Base-by-base conservation (phyloP, 2,329 filamentous ascomycete species). In the Aspergillus viridinutans region DNA sequence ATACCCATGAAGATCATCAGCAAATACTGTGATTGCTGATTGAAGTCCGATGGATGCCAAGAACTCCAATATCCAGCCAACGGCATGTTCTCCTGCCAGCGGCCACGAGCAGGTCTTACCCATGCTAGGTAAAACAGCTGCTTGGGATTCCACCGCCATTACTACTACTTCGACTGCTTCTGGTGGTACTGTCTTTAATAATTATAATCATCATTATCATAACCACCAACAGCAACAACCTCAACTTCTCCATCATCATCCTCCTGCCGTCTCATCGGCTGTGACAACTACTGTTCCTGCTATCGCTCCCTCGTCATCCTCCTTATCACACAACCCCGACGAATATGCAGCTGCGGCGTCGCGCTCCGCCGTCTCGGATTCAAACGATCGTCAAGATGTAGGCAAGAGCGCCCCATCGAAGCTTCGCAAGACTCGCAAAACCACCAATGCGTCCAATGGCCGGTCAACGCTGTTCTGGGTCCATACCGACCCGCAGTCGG, bases 391-490 rank as follows among this genome's bases (percentile, higher is more conserved):
- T 35, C 57, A 58, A 48, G 52, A 58, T 57, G 53, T 50, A 53
- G 60, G 57, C 49, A 62, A 60, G 43, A 64, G 66, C 57, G 63
- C 64, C 17, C 42, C 64, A 23, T 61, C 69, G 12, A 73, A 73
- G 54, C 55, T 69, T 20, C 72, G 71, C 63, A 73, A 72, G 54
- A 60, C 69, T 54, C 72, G 70, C 53, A 74, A 72, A 57, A 54
- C 61, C 45, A 65, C 61, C 57, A 68, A 68, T 66, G 66, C 63
- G 1, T 53, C 66, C 6, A 54, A 58, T 26, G 67, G 66, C 32
- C 68, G 67, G 52, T 73, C 72, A n/a, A 72, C 73, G 10, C 54
- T 75, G 50, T 75, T 75, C 60, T 75, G 73, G 73, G 73, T 75
- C 55, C 65, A 75, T 64, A 71, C 68, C 29, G 72, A 75, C 53